Evolutionary conservation across 441 rosid genomes (phyloP).

Genomic region (Euphorbia corollata): DNA sequence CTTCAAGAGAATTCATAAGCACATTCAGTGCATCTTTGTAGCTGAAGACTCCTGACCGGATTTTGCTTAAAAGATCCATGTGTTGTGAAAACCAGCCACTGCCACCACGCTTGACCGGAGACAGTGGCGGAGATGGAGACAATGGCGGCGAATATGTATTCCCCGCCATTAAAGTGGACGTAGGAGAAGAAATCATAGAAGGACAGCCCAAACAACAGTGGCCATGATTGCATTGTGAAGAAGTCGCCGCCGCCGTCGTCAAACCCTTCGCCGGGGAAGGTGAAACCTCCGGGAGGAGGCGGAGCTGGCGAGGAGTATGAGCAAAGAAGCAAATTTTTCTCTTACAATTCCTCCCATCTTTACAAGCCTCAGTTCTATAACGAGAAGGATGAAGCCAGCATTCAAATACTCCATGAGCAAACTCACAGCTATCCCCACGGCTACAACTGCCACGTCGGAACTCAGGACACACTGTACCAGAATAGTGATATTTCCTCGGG

Average conservation of each 20-base stretch:
- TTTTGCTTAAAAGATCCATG: slow-evolving; percentile 30
- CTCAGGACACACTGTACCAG: slow-evolving; percentile 59
- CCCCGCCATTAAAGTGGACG: slow-evolving; percentile 50
- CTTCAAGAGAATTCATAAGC: slow-evolving; percentile 48
- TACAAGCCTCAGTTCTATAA: slow-evolving; percentile 81
- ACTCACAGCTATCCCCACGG: slow-evolving; percentile 79
- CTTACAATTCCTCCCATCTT: slow-evolving; percentile 71
- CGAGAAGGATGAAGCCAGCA: slow-evolving; percentile 92
- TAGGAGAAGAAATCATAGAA: slow-evolving; percentile 46
- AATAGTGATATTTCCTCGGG: slow-evolving; percentile 52
- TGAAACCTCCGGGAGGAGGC: slow-evolving; percentile 37
- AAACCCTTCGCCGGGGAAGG: slow-evolving; percentile 13
- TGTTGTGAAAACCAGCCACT: slow-evolving; percentile 25
- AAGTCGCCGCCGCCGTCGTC: background rate
- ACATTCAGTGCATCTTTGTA: slow-evolving; percentile 52
- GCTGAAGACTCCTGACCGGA: slow-evolving; percentile 24
- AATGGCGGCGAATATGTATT: slow-evolving; percentile 52
- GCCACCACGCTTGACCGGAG: slow-evolving; percentile 49
- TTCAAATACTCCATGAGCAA: slow-evolving; percentile 84
- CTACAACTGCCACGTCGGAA: slow-evolving; percentile 56
- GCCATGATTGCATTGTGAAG: slow-evolving; percentile 4
- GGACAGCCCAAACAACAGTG: slow-evolving; percentile 42
- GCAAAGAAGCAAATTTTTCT: slow-evolving; percentile 86
- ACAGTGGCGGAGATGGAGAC: slow-evolving; percentile 75
- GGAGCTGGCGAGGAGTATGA: slow-evolving; percentile 69